Evolutionary conservation across 106 monocot species (phyloP).

Genomic region (Acorus calamus): DNA sequence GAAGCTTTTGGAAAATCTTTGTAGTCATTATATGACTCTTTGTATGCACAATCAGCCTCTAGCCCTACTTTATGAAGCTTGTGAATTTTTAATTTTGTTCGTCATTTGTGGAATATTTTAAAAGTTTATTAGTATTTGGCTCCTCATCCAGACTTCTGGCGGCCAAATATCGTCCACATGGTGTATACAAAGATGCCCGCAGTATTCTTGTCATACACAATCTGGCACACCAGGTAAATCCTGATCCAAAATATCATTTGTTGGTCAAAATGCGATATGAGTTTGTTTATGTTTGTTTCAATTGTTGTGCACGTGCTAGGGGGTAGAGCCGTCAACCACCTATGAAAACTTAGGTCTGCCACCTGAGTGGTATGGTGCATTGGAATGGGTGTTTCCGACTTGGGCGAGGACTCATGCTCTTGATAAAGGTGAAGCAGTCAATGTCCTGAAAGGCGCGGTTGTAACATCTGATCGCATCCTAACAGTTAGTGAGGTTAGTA

Average conservation of each 20-base stretch:
- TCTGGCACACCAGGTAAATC: conserved; percentile 74
- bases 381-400: conserved; percentile 86
- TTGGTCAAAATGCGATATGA: background rate
- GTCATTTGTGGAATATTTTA: no score
- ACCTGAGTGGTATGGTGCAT: conserved; percentile 64
- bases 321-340: conserved; percentile 76
- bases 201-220: conserved; percentile 90
- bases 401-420: conserved; percentile 89
- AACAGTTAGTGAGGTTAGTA: conserved; percentile 76
- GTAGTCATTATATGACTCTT: no score
- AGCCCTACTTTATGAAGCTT: no score
- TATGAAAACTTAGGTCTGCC: conserved; percentile 63
- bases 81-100: no score
- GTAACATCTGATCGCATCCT: conserved; percentile 81
- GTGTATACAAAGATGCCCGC: conserved; percentile 76
- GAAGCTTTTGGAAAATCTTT: no score
- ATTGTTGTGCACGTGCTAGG: conserved; percentile 19
- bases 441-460: conserved; percentile 87
- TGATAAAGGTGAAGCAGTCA: conserved; percentile 88
- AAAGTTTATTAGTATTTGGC: background rate
- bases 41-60: no score
- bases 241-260: background rate
- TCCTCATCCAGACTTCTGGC: conserved; percentile 51
- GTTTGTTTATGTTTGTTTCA: background rate
- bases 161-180: conserved; percentile 83